Evolutionary conservation across 1,139 yeast species (phyloP), one percentile per base, ranked within the genome.

Genomic region (Saccharomyces hybrid): DNA sequence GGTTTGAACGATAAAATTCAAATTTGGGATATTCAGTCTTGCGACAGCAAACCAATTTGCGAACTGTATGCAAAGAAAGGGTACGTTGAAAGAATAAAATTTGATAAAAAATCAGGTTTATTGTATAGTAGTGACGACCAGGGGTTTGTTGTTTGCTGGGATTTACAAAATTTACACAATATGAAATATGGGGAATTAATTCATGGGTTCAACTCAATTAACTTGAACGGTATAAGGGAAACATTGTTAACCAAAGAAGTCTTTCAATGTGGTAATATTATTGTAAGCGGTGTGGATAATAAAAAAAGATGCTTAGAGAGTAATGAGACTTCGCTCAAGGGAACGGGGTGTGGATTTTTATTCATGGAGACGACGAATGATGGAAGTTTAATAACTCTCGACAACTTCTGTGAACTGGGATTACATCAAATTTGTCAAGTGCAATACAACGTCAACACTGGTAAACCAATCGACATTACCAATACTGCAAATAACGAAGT

Each of bases 21-120:
- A 42, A 47, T 64, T 7, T 64, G 68, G 68, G 67, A 64, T 55
- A 61, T 64, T 28, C 57, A 66, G 47, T 56, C 58, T n/a, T 56
- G 56, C 27, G 51, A 57, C 5, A 60, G 61, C 5, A 54, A 55
- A 42, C 51, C 61, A 0, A 52, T 59, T 44, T 59, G 61, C 32
- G 58, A 58, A 20, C 53, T 64, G n/a, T 14, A 52, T 13, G 64
- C 67, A 2, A 59, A 61, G 49, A 57, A 58, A 49, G 66, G 66
- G 16, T 58, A 59, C 44, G 55, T 64, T 9, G 57, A 59, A 46
- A 51, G 60, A 1, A 32, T 64, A 14, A 53, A 49, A 11, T 63
- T 55, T 47, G 56, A 60, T 46, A 27, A 38, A n/a, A 57, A 52
- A 4, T 41, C 59, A 5, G 55, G 59, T 34, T 55, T 57, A 1